A percentile compares a stretch with the other conserved stretches of the same genome.
Conservation (phyloP, 192 early-diverging fungal species). For the Coemansia asiatica region DNA sequence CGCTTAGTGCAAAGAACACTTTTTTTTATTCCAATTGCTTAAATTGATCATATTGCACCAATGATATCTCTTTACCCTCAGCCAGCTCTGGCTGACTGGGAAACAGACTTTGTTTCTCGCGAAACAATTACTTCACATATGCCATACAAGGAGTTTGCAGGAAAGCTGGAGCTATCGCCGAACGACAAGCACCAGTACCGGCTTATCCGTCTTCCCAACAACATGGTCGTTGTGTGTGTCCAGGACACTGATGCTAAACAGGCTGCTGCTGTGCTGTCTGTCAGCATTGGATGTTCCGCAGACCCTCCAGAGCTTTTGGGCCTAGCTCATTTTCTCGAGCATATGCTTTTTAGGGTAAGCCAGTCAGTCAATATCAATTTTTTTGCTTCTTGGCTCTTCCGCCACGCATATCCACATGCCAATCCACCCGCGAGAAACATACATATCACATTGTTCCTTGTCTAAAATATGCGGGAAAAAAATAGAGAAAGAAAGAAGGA, state of each 20-base stretch:
- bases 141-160: slow-evolving; percentile 13
- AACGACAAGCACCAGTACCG: slow-evolving; percentile 60
- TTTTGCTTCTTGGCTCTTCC: not conserved
- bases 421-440: not conserved
- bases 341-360: slow-evolving; percentile 64
- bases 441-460: not conserved
- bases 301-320: slow-evolving; percentile 64
- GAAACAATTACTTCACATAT: not conserved
- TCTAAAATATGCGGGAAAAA: not conserved
- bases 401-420: not conserved
- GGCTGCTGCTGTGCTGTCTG: slow-evolving; percentile 60
- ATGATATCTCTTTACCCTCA: not conserved
- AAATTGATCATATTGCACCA: too few relatives aligned
- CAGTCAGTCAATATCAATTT: not conserved
- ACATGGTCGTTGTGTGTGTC: slow-evolving; percentile 59
- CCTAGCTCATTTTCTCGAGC: slow-evolving; percentile 72
- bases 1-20: too few relatives aligned
- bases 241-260: slow-evolving; percentile 57
- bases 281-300: slow-evolving; percentile 62
- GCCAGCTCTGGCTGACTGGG: slow-evolving; percentile 4
- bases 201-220: slow-evolving; percentile 58
- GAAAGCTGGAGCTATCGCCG: slow-evolving; percentile 38
- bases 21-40: too few relatives aligned
- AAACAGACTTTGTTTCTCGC: slow-evolving; percentile 7
- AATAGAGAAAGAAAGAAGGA: not conserved